Evolutionary conservation across 140 eudicot species (phyloP).

Genomic region (Ambrosia hybrid): DNA sequence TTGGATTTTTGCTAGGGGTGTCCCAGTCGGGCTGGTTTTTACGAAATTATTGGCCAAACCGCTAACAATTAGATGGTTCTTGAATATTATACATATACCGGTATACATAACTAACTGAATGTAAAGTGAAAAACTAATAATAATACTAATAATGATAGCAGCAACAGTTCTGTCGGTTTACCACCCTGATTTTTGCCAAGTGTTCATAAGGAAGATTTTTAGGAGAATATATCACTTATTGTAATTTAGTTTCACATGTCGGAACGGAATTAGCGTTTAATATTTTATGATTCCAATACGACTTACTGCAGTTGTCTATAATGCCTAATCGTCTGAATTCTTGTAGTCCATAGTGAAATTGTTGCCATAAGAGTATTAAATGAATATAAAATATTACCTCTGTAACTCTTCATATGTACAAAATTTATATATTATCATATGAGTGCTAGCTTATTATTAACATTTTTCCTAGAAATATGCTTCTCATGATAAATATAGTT

Average conservation of each 20-base stretch:
- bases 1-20: no score
- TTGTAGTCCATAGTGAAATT: neutral
- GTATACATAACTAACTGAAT: neutral
- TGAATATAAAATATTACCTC: neutral
- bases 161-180: no score
- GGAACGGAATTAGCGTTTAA: neutral
- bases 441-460: neutral
- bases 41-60: no score
- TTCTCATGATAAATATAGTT: no score
- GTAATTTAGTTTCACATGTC: neutral
- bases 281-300: neutral
- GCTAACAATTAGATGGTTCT: neutral
- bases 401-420: neutral
- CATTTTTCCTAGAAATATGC: no score
- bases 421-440: neutral
- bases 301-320: neutral
- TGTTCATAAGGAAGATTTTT: neutral
- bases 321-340: slow-evolving; percentile 4
- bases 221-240: neutral
- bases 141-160: neutral
- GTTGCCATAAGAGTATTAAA: neutral
- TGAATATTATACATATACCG: neutral
- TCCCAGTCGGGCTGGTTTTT: no score
- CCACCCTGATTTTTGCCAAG: no score
- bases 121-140: neutral